Conservation (phyloP, 768 basidiomycete genomes). For the Suillus occidentalis region DNA sequence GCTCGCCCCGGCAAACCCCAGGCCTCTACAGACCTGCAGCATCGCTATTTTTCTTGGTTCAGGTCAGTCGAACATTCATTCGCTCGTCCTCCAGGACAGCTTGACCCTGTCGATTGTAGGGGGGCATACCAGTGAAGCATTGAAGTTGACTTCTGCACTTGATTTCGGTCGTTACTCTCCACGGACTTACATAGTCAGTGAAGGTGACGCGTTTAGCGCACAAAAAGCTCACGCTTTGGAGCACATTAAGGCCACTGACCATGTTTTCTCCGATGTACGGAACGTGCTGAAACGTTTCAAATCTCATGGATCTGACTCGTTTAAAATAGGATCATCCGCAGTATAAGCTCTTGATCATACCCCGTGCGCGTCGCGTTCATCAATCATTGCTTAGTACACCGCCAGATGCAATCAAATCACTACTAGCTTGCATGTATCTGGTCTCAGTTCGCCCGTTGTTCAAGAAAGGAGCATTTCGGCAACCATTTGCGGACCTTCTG, state of each 20-base stretch:
- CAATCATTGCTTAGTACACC: constrained; percentile 74
- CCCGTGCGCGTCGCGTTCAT: constrained; percentile 86
- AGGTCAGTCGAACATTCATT: constrained; percentile 47
- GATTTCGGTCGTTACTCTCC: constrained; percentile 74
- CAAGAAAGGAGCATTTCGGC: constrained; percentile 14
- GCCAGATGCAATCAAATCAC: constrained; percentile 60
- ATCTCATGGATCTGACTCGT: neutral
- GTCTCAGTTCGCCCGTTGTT: constrained; percentile 55
- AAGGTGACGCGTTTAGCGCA: constrained; percentile 79
- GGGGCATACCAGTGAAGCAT: constrained; percentile 90
- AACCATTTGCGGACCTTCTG: constrained; percentile 67
- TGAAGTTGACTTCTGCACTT: constrained; percentile 68
- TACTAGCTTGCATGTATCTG: constrained; percentile 60
- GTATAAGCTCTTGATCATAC: constrained; percentile 66
- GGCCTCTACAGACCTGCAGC: constrained; percentile 32
- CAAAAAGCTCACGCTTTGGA: constrained; percentile 73
- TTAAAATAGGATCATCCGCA: neutral
- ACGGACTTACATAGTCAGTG: constrained; percentile 78
- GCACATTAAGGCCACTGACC: constrained; percentile 19
- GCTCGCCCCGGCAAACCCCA: neutral
- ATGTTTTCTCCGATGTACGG: constrained; percentile 14
- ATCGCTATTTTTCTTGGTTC: constrained; percentile 93
- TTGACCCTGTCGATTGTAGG: constrained; percentile 48
- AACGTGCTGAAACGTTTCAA: neutral
- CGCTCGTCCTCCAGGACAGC: constrained; percentile 6